These are phyloP conservation scores for Saccharomycopsis sp. DNA, from an alignment of 805 yeast species.

Conservation along the genomic window DNA sequence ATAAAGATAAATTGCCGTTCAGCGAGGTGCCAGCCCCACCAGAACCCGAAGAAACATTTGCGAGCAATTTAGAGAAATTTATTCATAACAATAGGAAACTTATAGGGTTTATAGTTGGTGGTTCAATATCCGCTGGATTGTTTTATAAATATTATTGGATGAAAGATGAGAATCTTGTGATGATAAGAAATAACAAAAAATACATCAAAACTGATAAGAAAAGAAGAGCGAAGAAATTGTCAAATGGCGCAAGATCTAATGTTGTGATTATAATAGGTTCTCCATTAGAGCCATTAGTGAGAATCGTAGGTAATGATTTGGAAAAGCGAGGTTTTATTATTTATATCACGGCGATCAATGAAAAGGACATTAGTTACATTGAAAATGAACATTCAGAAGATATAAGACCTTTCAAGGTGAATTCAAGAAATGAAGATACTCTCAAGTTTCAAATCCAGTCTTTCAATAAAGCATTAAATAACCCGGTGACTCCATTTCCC, in stretches of 20 bases:
- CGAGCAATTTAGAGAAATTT: background rate
- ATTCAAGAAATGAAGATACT: constrained; percentile 35
- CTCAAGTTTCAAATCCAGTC: constrained; percentile 42
- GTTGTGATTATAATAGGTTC: constrained; percentile 72
- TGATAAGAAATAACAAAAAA: constrained; percentile 15
- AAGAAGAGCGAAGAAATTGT: constrained; percentile 54
- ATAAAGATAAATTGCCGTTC: constrained; percentile 8
- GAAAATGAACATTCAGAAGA: constrained; percentile 60
- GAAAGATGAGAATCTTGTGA: background rate
- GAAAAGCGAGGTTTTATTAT: constrained; percentile 78
- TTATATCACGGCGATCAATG: constrained; percentile 49
- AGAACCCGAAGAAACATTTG: background rate
- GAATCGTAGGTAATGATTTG: constrained; percentile 64
- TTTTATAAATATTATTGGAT: constrained; percentile 4
- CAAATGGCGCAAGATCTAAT: constrained; percentile 68
- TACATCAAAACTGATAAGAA: constrained; percentile 22
- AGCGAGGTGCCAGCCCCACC: background rate
- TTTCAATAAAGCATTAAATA: constrained; percentile 40
- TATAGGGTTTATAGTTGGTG: constrained; percentile 13
- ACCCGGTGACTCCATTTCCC: constrained; percentile 50
- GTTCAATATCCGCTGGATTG: constrained; percentile 8
- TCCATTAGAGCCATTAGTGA: constrained; percentile 65
- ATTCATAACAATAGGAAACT: constrained; percentile 1
- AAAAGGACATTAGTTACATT: constrained; percentile 35
- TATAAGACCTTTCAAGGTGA: constrained; percentile 56